Percentiles rank a stretch among this genome's conserved stretches.
Evolutionary conservation across 345 rosid genomes (phyloP).

Genomic region (Eucalyptus dawsonii): DNA sequence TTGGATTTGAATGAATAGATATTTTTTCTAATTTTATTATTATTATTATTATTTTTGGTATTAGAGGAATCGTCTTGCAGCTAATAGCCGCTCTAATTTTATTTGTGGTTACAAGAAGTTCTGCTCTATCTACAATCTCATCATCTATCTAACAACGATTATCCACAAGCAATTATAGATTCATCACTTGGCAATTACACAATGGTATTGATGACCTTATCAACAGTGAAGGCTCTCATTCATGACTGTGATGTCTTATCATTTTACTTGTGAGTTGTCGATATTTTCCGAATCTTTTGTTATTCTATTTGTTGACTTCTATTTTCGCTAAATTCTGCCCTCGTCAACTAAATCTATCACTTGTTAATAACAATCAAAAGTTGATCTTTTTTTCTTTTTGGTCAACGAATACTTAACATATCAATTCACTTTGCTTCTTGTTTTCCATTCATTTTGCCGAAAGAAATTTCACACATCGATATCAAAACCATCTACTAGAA

Average conservation of each 20-base stretch:
- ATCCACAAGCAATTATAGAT: background rate
- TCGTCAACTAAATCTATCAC: accelerated
- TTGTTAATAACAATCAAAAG: accelerated
- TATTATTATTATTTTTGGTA: no score
- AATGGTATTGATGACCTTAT: background rate
- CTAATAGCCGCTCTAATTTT: no score
- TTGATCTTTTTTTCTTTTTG: background rate
- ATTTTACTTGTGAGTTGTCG: background rate
- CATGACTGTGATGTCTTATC: background rate
- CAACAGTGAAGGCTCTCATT: background rate
- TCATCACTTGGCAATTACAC: background rate
- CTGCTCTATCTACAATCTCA: background rate
- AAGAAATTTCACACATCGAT: background rate
- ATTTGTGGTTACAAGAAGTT: background rate
- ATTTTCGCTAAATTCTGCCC: no score
- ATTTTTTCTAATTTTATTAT: no score
- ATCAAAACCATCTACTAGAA: background rate
- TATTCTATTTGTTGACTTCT: no score
- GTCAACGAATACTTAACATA: background rate
- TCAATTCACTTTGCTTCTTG: background rate
- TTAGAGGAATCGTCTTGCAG: no score
- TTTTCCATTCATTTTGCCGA: background rate
- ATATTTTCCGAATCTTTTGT: background rate
- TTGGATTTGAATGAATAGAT: background rate
- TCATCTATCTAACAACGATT: background rate